A percentile compares a stretch with the other conserved stretches of the same genome.
These are phyloP conservation scores for Boletus fagicola DNA, from an alignment of 768 basidiomycete genomes.

Conservation along the genomic window DNA sequence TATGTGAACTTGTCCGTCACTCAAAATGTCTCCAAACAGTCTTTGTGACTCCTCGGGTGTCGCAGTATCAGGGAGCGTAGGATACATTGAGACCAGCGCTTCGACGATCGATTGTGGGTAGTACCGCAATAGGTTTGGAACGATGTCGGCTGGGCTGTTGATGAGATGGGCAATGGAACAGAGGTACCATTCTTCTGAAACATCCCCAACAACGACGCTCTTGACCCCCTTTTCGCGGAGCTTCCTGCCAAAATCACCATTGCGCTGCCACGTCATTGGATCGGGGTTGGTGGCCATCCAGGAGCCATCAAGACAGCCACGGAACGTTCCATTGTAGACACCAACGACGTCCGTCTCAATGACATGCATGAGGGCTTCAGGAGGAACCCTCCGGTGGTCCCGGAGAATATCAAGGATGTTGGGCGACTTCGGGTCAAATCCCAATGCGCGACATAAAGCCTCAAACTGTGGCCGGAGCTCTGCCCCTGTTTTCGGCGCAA, in stretches of 20 bases:
- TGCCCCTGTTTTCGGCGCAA: conserved; percentile 54
- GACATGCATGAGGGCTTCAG: conserved; percentile 48
- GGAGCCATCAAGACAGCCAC: conserved; percentile 56
- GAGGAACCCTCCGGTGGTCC: conserved; percentile 47
- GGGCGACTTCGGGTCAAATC: conserved; percentile 50
- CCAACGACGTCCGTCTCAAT: conserved; percentile 62
- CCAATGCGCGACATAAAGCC: conserved; percentile 55
- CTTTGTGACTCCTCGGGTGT: conserved; percentile 42
- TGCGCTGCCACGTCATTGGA: conserved; percentile 69
- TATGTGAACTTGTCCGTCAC: conserved; percentile 64
- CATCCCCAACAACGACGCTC: conserved; percentile 60
- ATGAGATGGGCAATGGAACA: conserved; percentile 71
- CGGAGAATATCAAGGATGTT: conserved; percentile 49
- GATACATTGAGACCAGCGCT: conserved; percentile 45
- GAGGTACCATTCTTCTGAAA: conserved; percentile 74
- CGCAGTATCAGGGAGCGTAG: conserved; percentile 40
- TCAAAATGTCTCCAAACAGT: conserved; percentile 59
- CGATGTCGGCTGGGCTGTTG: conserved; percentile 45
- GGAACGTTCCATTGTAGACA: conserved; percentile 56
- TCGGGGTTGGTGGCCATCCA: conserved; percentile 56
- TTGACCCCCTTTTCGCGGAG: conserved; percentile 58
- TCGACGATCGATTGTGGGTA: conserved; percentile 51
- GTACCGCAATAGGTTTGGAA: conserved; percentile 58
- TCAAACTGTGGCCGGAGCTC: conserved; percentile 62
- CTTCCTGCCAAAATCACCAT: conserved; percentile 52